Conservation (phyloP, 768 basidiomycete species). For the Strobilomyces confusus region DNA sequence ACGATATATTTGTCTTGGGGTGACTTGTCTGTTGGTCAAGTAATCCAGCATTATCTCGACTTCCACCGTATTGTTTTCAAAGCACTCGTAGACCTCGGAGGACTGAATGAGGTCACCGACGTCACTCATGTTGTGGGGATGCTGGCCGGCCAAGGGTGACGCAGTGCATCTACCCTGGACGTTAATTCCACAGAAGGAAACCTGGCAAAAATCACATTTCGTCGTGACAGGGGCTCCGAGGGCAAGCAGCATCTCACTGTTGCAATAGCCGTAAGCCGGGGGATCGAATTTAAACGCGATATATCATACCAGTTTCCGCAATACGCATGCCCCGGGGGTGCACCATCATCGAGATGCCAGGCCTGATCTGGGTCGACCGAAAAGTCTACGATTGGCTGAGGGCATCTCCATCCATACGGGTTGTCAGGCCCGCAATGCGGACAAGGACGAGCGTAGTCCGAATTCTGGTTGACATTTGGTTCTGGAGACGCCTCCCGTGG, state of each 20-base stretch:
- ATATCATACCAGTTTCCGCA: slow-evolving; percentile 76
- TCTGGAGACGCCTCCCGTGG: slow-evolving; percentile 77
- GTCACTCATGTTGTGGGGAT: slow-evolving; percentile 65
- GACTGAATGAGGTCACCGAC: slow-evolving; percentile 76
- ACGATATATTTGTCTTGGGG: slow-evolving; percentile 70
- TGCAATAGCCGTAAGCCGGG: background rate
- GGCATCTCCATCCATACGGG: slow-evolving; percentile 74
- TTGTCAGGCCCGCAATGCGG: slow-evolving; percentile 73
- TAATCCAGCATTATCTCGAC: slow-evolving; percentile 86
- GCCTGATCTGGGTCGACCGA: slow-evolving; percentile 62
- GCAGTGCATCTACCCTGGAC: slow-evolving; percentile 73
- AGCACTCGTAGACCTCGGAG: slow-evolving; percentile 72
- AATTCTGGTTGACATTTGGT: slow-evolving; percentile 59
- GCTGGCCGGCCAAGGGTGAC: slow-evolving; percentile 49
- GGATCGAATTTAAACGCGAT: background rate
- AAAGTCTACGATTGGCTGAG: slow-evolving; percentile 76
- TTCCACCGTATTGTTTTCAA: slow-evolving; percentile 72
- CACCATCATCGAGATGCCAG: slow-evolving; percentile 73
- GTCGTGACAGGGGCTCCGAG: slow-evolving; percentile 71
- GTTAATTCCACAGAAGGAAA: slow-evolving; percentile 78
- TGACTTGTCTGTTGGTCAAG: slow-evolving; percentile 54
- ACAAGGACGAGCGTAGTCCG: slow-evolving; percentile 71
- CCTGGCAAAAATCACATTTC: slow-evolving; percentile 79
- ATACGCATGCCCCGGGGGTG: slow-evolving; percentile 73
- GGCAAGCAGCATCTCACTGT: slow-evolving; percentile 72